Evolutionary conservation across 148 eudicot species (phyloP), one percentile per base, ranked within the genome.

Genomic region (Heliosperma pusillum): DNA sequence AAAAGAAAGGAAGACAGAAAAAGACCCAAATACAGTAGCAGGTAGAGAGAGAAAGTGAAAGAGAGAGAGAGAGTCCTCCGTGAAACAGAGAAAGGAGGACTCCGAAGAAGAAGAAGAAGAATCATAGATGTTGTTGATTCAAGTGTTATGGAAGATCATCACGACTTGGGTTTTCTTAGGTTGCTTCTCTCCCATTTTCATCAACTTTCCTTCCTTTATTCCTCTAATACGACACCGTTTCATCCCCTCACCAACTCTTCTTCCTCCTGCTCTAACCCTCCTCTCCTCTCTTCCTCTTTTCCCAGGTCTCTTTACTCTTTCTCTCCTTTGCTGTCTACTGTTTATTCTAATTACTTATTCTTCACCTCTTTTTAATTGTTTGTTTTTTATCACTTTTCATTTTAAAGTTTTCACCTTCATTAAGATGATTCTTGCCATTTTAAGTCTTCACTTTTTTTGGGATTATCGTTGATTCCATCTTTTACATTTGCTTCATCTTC

Each of bases 121-220:
- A 36, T 36, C 1, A 16, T 42, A 8, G 30, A 21, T 22, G 73
- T 25, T 33, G 55, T 10, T 59, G 64, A 19, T 69, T 16, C n/a
- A n/a, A n/a, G 45, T 63, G 64, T 77, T 79, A 86, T 76, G 88
- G 88, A 85, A 78, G 50, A 80, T 70, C 84, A 59, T 74, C 84
- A 55, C 64, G 75, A 56, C 24, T 60, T 84, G 75, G 86, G 80
- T 72, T 86, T 93, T 91, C 85, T 87, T 25, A 89, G 91, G 83
- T 88, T 89, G 33, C 89, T 93, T 80, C 85, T 93, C 67, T 81
- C 88, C 16, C 86, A 90, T 74, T 77, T 92, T 70, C 87, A 90
- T 44, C 79, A 90, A 73, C 79, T 87, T 70, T 82, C 85, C 29
- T 80, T 81, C 61, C 86, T 86, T 76, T 83, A 83, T 82, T 88